A percentile compares a stretch with the other conserved stretches of the same genome.
Evolutionary conservation across 805 yeast species (phyloP).

Genomic region (Candida peoriensis): DNA sequence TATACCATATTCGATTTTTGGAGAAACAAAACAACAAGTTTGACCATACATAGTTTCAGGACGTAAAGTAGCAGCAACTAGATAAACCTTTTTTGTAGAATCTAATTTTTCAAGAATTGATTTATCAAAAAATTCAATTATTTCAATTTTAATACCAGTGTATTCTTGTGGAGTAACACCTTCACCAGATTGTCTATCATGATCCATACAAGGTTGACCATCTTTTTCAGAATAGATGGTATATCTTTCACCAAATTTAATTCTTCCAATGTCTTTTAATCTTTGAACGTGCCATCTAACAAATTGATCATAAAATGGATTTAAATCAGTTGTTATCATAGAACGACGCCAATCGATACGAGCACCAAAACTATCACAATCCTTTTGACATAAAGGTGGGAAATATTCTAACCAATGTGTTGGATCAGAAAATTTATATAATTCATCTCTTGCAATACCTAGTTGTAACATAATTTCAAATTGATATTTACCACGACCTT

Average conservation of each 20-base stretch:
- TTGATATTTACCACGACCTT: slow-evolving; percentile 92
- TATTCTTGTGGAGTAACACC: slow-evolving; percentile 97
- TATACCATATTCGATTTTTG: slow-evolving; percentile 87
- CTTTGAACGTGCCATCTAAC: slow-evolving; percentile 95
- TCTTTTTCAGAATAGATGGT: slow-evolving; percentile 96
- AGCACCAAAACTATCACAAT: slow-evolving; percentile 80
- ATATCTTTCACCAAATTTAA: slow-evolving; percentile 97
- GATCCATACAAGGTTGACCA: slow-evolving; percentile 99
- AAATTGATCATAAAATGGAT: slow-evolving; percentile 92
- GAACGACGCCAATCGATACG: slow-evolving; percentile 99
- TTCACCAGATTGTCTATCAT: slow-evolving; percentile 95
- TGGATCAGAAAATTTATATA: slow-evolving; percentile 88
- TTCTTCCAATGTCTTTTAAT: slow-evolving; percentile 79
- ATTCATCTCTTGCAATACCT: slow-evolving; percentile 81
- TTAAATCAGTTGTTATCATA: slow-evolving; percentile 89
- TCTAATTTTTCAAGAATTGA: slow-evolving; percentile 35
- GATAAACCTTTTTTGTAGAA: slow-evolving; percentile 58
- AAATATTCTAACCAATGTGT: slow-evolving; percentile 83
- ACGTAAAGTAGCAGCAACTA: slow-evolving; percentile 95
- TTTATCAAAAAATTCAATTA: slow-evolving; percentile 48
- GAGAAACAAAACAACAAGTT: slow-evolving; percentile 96
- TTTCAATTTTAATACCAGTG: slow-evolving; percentile 84
- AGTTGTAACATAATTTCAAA: slow-evolving; percentile 94
- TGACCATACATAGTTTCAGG: slow-evolving; percentile 99
- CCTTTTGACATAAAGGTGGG: slow-evolving; percentile 83